A percentile compares a stretch with the other conserved stretches of the same genome.
phyloP scores from a whole-genome alignment of 164 flowering plant genomes.

The Magnolia changhungtana region DNA sequence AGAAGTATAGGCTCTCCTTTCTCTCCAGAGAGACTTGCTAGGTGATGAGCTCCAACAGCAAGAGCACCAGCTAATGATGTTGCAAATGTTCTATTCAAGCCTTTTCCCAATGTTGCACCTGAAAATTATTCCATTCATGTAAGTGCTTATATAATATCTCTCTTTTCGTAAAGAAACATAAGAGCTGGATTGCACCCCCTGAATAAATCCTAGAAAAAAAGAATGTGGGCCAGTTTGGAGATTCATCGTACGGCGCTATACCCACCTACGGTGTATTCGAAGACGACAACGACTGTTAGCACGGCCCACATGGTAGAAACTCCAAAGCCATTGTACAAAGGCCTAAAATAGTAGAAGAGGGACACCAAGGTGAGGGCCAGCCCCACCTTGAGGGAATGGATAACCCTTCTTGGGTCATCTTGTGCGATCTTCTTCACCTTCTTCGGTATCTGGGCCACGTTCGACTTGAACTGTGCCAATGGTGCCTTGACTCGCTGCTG shows the following conservation, averaged over 20 bases:
- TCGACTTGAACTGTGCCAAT: slow-evolving; percentile 11
- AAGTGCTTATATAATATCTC: background rate
- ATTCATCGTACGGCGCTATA: background rate
- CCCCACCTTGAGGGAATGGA: slow-evolving; percentile 71
- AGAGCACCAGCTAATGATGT: slow-evolving; percentile 66
- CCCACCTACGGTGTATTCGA: slow-evolving; percentile 75
- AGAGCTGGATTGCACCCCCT: background rate
- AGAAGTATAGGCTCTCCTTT: slow-evolving; percentile 61
- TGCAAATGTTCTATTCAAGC: slow-evolving; percentile 68
- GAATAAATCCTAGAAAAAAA: background rate
- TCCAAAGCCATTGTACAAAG: slow-evolving; percentile 63
- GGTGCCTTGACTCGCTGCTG: slow-evolving; percentile 22
- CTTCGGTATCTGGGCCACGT: slow-evolving; percentile 17
- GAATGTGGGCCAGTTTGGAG: background rate
- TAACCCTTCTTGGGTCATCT: slow-evolving; percentile 75
- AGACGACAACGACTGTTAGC: slow-evolving; percentile 74
- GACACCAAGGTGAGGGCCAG: slow-evolving; percentile 76
- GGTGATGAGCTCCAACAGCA: slow-evolving; percentile 59
- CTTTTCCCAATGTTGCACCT: slow-evolving; percentile 70
- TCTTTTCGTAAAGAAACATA: background rate
- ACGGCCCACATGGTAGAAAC: slow-evolving; percentile 77
- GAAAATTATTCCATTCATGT: background rate
- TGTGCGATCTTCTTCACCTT: slow-evolving; percentile 40
- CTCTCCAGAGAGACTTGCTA: slow-evolving; percentile 52
- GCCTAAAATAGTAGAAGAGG: slow-evolving; percentile 52